Evolutionary conservation across 176 grass and related monocot genomes (phyloP).

Genomic region (Triticum turgidum): DNA sequence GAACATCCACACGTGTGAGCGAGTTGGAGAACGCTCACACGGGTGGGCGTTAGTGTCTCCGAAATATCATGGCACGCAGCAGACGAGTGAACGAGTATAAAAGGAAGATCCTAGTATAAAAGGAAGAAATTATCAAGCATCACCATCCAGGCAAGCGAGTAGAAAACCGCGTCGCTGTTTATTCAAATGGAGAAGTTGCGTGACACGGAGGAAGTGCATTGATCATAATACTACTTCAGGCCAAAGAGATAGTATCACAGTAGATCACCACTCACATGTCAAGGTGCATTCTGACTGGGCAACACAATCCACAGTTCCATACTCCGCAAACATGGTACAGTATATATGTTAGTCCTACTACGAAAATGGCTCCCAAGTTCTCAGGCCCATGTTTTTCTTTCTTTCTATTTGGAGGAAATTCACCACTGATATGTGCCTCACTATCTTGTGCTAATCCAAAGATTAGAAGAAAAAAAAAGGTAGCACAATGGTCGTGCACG

Average conservation of each 20-base stretch:
- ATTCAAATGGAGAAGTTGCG: neutral
- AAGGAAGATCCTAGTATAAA: neutral
- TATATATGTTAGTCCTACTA: neutral
- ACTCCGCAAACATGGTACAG: too few species aligned
- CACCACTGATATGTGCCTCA: neutral
- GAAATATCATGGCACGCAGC: neutral
- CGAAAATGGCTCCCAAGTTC: neutral
- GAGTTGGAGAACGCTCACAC: too few species aligned
- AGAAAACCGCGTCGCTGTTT: neutral
- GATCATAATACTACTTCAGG: neutral
- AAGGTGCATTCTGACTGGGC: neutral
- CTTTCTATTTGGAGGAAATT: neutral
- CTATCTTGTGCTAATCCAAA: neutral
- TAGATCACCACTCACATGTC: neutral
- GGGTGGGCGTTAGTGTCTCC: too few species aligned
- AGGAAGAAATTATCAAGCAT: neutral
- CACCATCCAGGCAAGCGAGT: neutral
- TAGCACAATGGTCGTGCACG: neutral
- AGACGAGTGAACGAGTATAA: neutral
- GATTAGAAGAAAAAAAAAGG: neutral
- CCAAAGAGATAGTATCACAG: neutral
- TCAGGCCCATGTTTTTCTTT: neutral
- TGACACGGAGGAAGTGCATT: constrained; percentile 8
- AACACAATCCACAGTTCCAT: neutral
- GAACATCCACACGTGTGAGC: too few species aligned